phyloP scores from a whole-genome alignment of 2,329 filamentous ascomycete species.

The Phialophora verrucosa region DNA sequence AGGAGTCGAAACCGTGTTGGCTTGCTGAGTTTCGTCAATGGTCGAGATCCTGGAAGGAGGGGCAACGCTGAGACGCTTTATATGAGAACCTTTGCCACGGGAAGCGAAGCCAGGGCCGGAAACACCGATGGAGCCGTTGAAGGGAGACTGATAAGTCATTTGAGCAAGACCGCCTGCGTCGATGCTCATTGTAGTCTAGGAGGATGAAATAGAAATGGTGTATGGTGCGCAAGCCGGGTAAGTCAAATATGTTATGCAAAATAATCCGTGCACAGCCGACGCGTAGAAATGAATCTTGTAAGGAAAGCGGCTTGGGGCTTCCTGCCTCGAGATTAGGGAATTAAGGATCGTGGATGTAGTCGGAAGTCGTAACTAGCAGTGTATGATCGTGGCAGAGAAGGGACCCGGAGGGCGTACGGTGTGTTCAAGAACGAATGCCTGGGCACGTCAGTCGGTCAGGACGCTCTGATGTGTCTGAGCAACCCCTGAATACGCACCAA shows the following conservation, averaged over 20 bases:
- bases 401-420: conserved; percentile 9
- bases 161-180: conserved; percentile 99
- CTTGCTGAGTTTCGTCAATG: conserved; percentile 67
- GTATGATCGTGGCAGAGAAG: conserved; percentile 2
- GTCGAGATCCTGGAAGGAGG: conserved; percentile 71
- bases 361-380: neutral
- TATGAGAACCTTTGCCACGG: conserved; percentile 79
- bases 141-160: conserved; percentile 87
- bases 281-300: conserved; percentile 28
- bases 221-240: conserved; percentile 26
- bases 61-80: conserved; percentile 86
- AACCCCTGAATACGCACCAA: conserved; percentile 25
- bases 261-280: conserved; percentile 25
- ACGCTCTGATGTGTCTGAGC: neutral
- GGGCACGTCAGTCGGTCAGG: conserved; percentile 15
- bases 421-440: conserved; percentile 24
- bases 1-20: conserved; percentile 76
- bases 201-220: conserved; percentile 15
- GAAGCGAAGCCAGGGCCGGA: conserved; percentile 83
- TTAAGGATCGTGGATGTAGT: conserved; percentile 26
- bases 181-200: conserved; percentile 54
- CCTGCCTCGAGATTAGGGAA: conserved; percentile 30
- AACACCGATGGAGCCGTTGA: conserved; percentile 73
- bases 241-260: conserved; percentile 14
- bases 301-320: conserved; percentile 15